Conservation (phyloP, 805 yeast genomes). For the Lipomyces sp. region DNA sequence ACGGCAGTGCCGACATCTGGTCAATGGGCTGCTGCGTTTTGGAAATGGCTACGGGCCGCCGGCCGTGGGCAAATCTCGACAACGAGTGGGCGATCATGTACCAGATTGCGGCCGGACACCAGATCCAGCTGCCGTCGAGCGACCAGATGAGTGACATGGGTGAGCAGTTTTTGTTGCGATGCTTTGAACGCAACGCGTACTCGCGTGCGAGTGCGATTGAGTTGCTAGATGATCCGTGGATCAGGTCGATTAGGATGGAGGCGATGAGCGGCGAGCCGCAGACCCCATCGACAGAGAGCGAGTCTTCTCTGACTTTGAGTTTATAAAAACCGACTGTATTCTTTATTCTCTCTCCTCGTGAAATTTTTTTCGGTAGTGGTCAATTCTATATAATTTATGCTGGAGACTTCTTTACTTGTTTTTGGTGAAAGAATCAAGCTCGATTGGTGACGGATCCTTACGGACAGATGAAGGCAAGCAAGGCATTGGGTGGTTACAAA, state of each 20-base stretch:
- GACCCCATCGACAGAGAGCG: constrained; percentile 27
- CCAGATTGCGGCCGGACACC: constrained; percentile 92
- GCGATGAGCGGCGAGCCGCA: constrained; percentile 11
- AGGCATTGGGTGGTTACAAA: no score
- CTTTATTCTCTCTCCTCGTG: neutral
- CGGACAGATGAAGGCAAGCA: no score
- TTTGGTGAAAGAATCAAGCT: no score
- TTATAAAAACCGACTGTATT: no score
- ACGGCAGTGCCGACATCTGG: constrained; percentile 86
- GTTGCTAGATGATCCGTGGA: constrained; percentile 86
- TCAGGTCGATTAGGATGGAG: constrained; percentile 36
- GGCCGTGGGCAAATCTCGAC: constrained; percentile 96
- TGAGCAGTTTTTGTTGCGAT: constrained; percentile 61
- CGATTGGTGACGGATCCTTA: no score
- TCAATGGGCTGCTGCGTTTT: constrained; percentile 92
- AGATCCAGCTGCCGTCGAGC: constrained; percentile 75
- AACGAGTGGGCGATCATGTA: constrained; percentile 99
- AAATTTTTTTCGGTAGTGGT: neutral
- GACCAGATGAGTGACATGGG: constrained; percentile 80
- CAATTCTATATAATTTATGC: no score
- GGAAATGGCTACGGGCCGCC: constrained; percentile 93
- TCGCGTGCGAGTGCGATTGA: constrained; percentile 82
- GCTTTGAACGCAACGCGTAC: constrained; percentile 78
- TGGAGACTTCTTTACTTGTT: no score
- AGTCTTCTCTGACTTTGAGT: neutral